Percentiles rank a stretch among this genome's conserved stretches.
Evolutionary conservation across 768 basidiomycete genomes (phyloP).

Genomic region (Pleurotus sapidus): DNA sequence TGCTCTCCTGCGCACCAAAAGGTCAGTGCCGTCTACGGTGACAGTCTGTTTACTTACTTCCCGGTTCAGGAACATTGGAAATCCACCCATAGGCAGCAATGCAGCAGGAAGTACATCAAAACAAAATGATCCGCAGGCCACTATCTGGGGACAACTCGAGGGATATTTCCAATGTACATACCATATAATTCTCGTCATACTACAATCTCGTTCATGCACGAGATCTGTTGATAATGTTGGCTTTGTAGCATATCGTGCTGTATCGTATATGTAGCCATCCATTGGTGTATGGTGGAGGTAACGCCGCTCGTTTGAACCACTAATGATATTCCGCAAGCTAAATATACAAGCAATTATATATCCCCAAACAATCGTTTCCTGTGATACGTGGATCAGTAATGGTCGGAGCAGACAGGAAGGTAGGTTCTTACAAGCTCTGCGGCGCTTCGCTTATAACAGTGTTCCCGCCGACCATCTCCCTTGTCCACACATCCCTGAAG

Average conservation of each 20-base stretch:
- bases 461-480: conserved; percentile 80
- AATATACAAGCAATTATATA: conserved; percentile 12
- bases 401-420: not conserved
- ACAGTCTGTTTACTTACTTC: not conserved
- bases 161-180: too few species aligned
- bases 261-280: too few species aligned
- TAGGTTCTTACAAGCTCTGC: conserved; percentile 51
- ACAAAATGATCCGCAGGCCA: not conserved
- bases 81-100: conserved; percentile 19
- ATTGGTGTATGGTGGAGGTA: too few species aligned
- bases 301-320: too few species aligned
- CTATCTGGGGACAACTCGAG: too few species aligned
- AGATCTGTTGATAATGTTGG: too few species aligned
- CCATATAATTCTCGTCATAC: too few species aligned
- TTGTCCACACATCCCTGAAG: conserved; percentile 81
- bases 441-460: conserved; percentile 75
- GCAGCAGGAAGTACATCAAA: conserved; percentile 14
- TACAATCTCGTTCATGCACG: too few species aligned
- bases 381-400: conserved; percentile 3
- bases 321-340: too few species aligned
- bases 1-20: conserved; percentile 20
- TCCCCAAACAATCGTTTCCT: conserved; percentile 74
- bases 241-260: too few species aligned
- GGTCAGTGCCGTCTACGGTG: conserved; percentile 4
- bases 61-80: conserved; percentile 22